phyloP scores from a whole-genome alignment of 2,329 filamentous ascomycete species.

The Pseudocercospora ulei region DNA sequence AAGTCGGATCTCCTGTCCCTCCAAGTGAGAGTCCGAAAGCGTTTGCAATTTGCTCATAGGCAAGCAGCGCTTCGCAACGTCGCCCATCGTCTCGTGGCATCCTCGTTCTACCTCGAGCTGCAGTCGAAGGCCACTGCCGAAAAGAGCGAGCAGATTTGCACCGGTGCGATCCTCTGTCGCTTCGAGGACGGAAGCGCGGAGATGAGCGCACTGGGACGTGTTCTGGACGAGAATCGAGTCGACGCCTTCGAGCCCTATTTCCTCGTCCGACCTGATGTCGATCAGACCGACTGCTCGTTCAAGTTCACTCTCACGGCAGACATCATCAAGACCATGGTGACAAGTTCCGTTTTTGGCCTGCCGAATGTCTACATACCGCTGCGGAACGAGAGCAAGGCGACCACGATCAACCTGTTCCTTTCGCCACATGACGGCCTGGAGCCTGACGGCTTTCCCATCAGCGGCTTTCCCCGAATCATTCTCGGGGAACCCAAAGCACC shows the following conservation, averaged over 20 bases:
- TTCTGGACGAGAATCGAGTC: constrained; percentile 26
- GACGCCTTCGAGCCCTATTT: constrained; percentile 34
- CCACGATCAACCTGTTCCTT: constrained; percentile 32
- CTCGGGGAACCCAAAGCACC: constrained; percentile 25
- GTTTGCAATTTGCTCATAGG: constrained; percentile 27
- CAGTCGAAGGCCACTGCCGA: constrained; percentile 30
- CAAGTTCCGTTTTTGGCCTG: constrained; percentile 28
- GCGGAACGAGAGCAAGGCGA: constrained; percentile 29
- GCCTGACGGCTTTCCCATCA: constrained; percentile 33
- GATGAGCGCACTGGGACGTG: constrained; percentile 29
- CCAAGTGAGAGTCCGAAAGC: constrained; percentile 30
- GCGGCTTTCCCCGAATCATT: constrained; percentile 32
- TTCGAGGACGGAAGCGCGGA: constrained; percentile 33
- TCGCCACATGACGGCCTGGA: constrained; percentile 30
- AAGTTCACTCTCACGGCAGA: constrained; percentile 25
- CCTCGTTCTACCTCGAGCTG: constrained; percentile 36
- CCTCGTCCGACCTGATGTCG: constrained; percentile 26
- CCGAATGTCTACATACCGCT: constrained; percentile 31
- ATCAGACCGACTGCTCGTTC: constrained; percentile 22
- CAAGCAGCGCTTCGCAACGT: constrained; percentile 30
- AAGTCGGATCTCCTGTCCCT: constrained; percentile 32
- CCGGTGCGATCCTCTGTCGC: constrained; percentile 31
- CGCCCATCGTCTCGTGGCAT: constrained; percentile 34
- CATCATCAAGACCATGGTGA: constrained; percentile 29
- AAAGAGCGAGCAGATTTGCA: constrained; percentile 30